Evolutionary conservation across 805 yeast species (phyloP).

Genomic region (Candida qinlingensis): DNA sequence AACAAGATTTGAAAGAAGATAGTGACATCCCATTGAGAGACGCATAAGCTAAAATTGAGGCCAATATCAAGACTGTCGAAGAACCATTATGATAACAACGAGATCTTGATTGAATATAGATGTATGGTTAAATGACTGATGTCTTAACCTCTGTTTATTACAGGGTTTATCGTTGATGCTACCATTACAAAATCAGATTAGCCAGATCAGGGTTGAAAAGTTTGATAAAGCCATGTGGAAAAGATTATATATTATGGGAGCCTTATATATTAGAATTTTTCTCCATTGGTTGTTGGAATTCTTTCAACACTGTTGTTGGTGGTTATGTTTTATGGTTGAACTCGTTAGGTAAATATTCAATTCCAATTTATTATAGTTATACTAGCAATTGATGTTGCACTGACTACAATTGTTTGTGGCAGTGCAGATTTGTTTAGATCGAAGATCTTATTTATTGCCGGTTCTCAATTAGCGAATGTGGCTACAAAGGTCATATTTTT

Average conservation of each 20-base stretch:
- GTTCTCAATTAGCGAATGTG: slow-evolving; percentile 48
- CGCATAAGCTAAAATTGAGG: neutral
- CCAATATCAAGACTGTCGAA: neutral
- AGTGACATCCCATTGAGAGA: no score
- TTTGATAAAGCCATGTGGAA: slow-evolving; percentile 44
- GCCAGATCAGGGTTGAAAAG: slow-evolving; percentile 40
- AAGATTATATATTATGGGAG: slow-evolving; percentile 50
- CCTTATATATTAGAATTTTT: slow-evolving; percentile 47
- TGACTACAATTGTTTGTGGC: slow-evolving; percentile 9
- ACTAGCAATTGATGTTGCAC: slow-evolving; percentile 44
- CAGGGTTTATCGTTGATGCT: slow-evolving; percentile 60
- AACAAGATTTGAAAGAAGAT: neutral
- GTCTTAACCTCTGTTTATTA: slow-evolving; percentile 48
- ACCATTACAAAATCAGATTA: slow-evolving; percentile 48
- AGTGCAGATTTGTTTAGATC: slow-evolving; percentile 46
- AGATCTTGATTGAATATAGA: slow-evolving; percentile 32
- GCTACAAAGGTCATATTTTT: slow-evolving; percentile 42
- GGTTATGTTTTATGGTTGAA: slow-evolving; percentile 41
- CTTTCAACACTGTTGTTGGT: slow-evolving; percentile 45
- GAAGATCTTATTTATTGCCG: slow-evolving; percentile 48
- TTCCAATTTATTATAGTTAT: slow-evolving; percentile 42
- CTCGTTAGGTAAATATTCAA: slow-evolving; percentile 33
- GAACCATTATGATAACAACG: neutral
- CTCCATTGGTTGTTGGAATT: slow-evolving; percentile 54
- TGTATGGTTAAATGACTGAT: slow-evolving; percentile 62